Evolutionary conservation across 306 rosid genomes (phyloP), one percentile per base, ranked within the genome.

Genomic region (Pyrus betulifolia): DNA sequence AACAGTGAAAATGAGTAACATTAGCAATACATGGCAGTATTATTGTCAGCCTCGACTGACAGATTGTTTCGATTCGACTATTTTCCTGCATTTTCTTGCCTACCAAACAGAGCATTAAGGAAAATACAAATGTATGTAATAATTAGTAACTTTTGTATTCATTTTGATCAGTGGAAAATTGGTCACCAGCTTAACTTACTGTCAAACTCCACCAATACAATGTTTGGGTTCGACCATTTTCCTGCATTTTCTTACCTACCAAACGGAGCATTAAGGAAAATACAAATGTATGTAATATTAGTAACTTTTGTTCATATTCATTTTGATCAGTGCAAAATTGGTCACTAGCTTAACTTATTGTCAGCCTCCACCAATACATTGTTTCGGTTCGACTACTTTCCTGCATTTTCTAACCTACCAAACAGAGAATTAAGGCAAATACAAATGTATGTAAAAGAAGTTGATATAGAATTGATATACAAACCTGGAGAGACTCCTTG

Each of bases 401-500:
- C 49, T 66, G 38, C 27, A 33, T 66, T 30, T 31, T 15, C 44
- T 30, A 15, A 64, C 14, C 68, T 63, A 30, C 68, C 68, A 63
- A 63, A 63, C 68, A 15, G 4, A 30, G 12, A 5, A 31, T 18
- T 28, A 64, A 54, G n/a, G 38, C 33, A 27, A 25, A 28, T 3
- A 14, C 23, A 25, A 15, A 46, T 44, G 33, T 45, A 49, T 15
- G 22, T 12, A 70, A 27, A 42, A 70, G 17, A 45, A 51, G 15
- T 11, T 64, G 68, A 63, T 63, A 63, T 63, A 30, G 25, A 51
- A 22, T 11, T 64, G 68, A 30, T 63, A 63, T 7, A 7, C 25
- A 52, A 27, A 87, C 91, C 93, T 58, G 90, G 71, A 51, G 88
- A 40, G 82, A 77, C 66, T 67, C 80, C 85, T 61, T 70, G 72